Evolutionary conservation across 352 stramenopile species (phyloP).

Genomic region (Phytophthora sp.): DNA sequence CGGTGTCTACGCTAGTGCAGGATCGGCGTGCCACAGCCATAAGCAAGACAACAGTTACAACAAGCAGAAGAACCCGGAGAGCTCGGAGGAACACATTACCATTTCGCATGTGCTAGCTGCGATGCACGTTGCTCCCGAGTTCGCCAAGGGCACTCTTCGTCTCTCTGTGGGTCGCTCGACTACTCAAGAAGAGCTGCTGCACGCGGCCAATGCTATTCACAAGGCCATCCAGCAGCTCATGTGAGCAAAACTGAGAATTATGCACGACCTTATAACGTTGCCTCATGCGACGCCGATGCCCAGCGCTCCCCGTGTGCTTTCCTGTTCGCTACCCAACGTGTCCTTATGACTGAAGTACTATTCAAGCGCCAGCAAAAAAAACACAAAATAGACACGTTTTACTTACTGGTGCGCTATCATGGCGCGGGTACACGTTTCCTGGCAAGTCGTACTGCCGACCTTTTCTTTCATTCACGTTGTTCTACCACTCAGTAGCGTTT

Average conservation of each 20-base stretch:
- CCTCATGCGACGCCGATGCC: background rate
- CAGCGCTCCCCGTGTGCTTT: background rate
- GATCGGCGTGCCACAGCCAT: slow-evolving; percentile 94
- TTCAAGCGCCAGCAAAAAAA: slow-evolving; percentile 11
- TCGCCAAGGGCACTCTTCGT: slow-evolving; percentile 93
- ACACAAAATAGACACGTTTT: slow-evolving; percentile 31
- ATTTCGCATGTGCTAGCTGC: slow-evolving; percentile 93
- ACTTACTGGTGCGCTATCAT: slow-evolving; percentile 24
- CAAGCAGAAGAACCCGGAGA: slow-evolving; percentile 13
- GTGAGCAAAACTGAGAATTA: slow-evolving; percentile 6
- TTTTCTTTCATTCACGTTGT: slow-evolving; percentile 26
- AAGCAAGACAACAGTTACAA: slow-evolving; percentile 31
- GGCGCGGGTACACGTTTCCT: slow-evolving; percentile 17
- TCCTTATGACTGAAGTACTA: slow-evolving; percentile 11
- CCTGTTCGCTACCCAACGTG: slow-evolving; percentile 2
- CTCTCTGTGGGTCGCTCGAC: slow-evolving; percentile 94
- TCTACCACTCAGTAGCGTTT: slow-evolving; percentile 69
- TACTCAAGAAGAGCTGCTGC: slow-evolving; percentile 86
- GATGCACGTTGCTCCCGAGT: slow-evolving; percentile 91
- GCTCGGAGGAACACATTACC: slow-evolving; percentile 44
- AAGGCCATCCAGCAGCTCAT: slow-evolving; percentile 49
- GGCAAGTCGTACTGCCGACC: slow-evolving; percentile 21
- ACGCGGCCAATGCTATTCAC: slow-evolving; percentile 85
- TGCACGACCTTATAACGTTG: slow-evolving; percentile 19
- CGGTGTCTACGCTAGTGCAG: slow-evolving; percentile 91